Conservation (phyloP, 257 asterid species). For the Solanum peruvianum region DNA sequence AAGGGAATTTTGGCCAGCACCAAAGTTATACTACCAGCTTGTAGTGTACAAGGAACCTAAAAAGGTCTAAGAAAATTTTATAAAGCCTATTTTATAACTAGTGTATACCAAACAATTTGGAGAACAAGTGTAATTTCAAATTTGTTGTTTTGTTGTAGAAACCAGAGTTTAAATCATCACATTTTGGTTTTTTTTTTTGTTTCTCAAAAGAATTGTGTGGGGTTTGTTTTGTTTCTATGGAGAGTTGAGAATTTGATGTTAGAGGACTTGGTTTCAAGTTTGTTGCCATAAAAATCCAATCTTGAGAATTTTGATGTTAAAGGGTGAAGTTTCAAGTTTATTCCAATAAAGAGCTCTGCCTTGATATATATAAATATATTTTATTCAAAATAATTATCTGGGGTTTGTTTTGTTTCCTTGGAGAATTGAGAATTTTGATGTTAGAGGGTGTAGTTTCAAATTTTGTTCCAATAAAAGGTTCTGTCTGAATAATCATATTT, state of each 20-base stretch:
- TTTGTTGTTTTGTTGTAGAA: neutral
- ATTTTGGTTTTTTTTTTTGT: neutral
- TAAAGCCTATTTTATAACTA: neutral
- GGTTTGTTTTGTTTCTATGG: neutral
- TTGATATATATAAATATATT: no score
- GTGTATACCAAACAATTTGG: neutral
- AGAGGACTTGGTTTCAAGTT: neutral
- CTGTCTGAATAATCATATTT: neutral
- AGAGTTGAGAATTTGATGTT: neutral
- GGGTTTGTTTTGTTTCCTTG: neutral
- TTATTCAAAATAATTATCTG: neutral
- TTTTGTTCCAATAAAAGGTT: neutral
- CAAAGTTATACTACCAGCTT: neutral
- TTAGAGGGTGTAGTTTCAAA: neutral
- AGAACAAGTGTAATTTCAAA: neutral
- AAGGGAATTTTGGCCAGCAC: neutral
- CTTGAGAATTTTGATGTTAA: neutral
- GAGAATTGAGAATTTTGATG: neutral
- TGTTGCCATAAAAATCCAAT: neutral
- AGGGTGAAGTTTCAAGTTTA: neutral
- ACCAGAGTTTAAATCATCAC: neutral
- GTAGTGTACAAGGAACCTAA: neutral
- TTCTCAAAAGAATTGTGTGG: neutral
- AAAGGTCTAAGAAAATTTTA: neutral
- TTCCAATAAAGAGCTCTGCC: neutral